phyloP scores from a whole-genome alignment of 257 asterid genomes.

The Nicotiana tabacum region DNA sequence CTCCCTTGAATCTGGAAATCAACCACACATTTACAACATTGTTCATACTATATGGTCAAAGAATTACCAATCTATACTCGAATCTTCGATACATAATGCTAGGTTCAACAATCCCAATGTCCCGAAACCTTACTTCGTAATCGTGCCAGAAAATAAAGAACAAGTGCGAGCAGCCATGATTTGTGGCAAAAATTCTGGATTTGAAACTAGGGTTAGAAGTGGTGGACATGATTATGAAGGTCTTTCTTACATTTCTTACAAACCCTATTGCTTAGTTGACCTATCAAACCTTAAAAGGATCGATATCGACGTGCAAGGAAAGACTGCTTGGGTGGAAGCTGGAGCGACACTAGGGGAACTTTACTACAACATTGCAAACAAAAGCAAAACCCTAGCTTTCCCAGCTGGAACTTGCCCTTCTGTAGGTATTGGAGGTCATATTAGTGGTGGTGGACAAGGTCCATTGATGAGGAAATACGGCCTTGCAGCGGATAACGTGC shows the following conservation, averaged over 20 bases:
- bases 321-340: constrained; percentile 51
- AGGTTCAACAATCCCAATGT: constrained; percentile 41
- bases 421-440: constrained; percentile 55
- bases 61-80: constrained; percentile 29
- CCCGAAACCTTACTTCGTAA: constrained; percentile 29
- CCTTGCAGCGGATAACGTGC: constrained; percentile 41
- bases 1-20: constrained; percentile 2
- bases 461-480: constrained; percentile 43
- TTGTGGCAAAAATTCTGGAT: constrained; percentile 26
- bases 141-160: constrained; percentile 31
- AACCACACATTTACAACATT: not conserved
- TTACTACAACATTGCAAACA: constrained; percentile 34
- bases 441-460: constrained; percentile 60
- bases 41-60: constrained; percentile 17
- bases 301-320: constrained; percentile 23
- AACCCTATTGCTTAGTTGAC: constrained; percentile 39
- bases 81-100: constrained; percentile 42
- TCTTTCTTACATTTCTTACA: constrained; percentile 30
- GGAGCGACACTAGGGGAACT: constrained; percentile 60
- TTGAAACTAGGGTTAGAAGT: constrained; percentile 41
- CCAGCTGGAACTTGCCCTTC: constrained; percentile 56
- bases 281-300: constrained; percentile 31
- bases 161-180: constrained; percentile 35
- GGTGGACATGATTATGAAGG: constrained; percentile 73
- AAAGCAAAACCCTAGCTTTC: constrained; percentile 34